Evolutionary conservation across 1,139 yeast species (phyloP), one percentile per base, ranked within the genome.

Genomic region (Geotrichum reessii): DNA sequence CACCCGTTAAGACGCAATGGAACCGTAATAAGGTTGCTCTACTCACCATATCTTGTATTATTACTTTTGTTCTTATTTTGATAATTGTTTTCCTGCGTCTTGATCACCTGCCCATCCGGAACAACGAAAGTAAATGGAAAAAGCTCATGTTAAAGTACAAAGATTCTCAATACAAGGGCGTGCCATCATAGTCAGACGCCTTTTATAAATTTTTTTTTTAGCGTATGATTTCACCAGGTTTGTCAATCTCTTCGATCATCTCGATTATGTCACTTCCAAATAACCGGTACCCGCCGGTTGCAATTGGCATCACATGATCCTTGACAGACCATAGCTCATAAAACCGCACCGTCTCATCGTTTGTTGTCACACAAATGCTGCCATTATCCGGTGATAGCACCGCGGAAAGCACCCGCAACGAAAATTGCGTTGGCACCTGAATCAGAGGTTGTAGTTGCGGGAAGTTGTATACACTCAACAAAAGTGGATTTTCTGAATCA

Each of bases 301-400:
- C 49, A 46, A 49, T 55, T 28, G 60, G 57, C 12, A 58, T 53
- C 44, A 40, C 25, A 17, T 55, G 58, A 22, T 42, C 48, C 24
- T 57, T 58, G 19, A 53, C 56, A 12, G 58, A 71, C 93, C 93
- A 86, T 14, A 87, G 63, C 52, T 81, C 77, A 69, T 85, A 87
- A 33, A 87, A 82, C 57, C 90, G 71, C 1, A 87, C 79, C 0
- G 90, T 84, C 60, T 83, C 82, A 68, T 87, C 92, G 67, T 83
- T 86, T 1, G 87, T 76, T 0, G 90, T 88, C 1, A 85, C 81
- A 62, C 91, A 85, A 0, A 87, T 72, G 0, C 82, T 75, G 19
- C 77, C 74, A 17, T 74, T 74, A 66, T 83, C 84, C 4, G 87
- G 87, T 3, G 91, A 84, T 6, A 79, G 62, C 1, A 80, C 80